These are phyloP conservation scores for Closterium sp. DNA, from an alignment of 139 green algal species.

Conservation along the genomic window DNA sequence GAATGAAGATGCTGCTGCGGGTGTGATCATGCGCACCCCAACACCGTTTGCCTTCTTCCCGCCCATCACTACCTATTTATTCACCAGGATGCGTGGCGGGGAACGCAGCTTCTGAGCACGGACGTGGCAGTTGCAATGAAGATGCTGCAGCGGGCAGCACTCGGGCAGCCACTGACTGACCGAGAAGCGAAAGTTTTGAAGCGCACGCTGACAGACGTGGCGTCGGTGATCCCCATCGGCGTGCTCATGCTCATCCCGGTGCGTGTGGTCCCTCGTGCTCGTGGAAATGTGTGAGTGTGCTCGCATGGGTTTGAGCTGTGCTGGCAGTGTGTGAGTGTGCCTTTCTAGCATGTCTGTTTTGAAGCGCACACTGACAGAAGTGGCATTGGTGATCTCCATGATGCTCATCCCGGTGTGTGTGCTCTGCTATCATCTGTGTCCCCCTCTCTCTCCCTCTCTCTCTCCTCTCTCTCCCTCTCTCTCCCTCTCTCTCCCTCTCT, in stretches of 20 bases:
- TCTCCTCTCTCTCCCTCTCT: too few relatives aligned
- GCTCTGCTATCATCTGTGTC: too few relatives aligned
- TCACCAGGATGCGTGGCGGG: conserved; percentile 35
- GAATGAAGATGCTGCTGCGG: conserved; percentile 8
- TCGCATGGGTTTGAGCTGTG: too few relatives aligned
- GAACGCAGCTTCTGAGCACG: conserved; percentile 25
- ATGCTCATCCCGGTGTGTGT: too few relatives aligned
- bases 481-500: too few relatives aligned
- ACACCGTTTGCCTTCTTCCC: too few relatives aligned
- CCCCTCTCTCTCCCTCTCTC: neutral
- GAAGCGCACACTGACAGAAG: conserved; percentile 10
- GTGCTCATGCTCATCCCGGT: conserved; percentile 41
- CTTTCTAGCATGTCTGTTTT: neutral
- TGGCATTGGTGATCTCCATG: conserved; percentile 33
- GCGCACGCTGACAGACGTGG: conserved; percentile 29
- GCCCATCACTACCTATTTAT: neutral
- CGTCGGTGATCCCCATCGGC: conserved; percentile 38
- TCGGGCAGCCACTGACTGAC: conserved; percentile 27
- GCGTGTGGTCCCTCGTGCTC: neutral
- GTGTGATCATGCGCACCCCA: too few relatives aligned
- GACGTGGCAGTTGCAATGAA: conserved; percentile 18
- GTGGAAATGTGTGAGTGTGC: too few relatives aligned
- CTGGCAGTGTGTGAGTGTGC: too few relatives aligned
- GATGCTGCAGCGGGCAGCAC: conserved; percentile 18
- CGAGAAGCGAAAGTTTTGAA: conserved; percentile 26